These are phyloP conservation scores for Polytrichum commune DNA, from an alignment of 225 moss, liverwort and hornwort genomes.

Conservation along the genomic window DNA sequence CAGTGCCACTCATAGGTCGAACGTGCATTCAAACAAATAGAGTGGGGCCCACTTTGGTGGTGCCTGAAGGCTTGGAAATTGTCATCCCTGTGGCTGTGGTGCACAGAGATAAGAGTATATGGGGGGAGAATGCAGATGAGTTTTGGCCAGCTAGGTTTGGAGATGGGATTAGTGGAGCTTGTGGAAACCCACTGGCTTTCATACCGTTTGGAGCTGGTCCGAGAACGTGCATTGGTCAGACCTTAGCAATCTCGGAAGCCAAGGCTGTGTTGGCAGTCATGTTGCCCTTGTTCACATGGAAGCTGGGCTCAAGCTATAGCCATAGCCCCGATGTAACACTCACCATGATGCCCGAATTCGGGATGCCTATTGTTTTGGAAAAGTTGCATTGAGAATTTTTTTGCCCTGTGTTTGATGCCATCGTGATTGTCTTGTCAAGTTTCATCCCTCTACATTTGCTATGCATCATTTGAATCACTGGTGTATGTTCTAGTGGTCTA, in stretches of 20 bases:
- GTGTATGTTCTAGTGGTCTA: too few species aligned
- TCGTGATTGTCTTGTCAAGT: too few species aligned
- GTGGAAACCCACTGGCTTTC: conserved; percentile 70
- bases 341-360: conserved; percentile 78
- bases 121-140: conserved; percentile 79
- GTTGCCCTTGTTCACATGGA: conserved; percentile 63
- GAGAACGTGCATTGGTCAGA: conserved; percentile 85
- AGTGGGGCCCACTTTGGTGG: conserved; percentile 42
- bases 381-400: conserved; percentile 22
- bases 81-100: conserved; percentile 71
- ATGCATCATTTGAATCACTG: too few species aligned
- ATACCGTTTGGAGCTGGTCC: conserved; percentile 89
- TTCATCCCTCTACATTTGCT: too few species aligned
- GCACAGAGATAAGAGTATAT: conserved; percentile 56
- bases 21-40: conserved; percentile 48
- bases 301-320: conserved; percentile 44
- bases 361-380: conserved; percentile 69
- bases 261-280: conserved; percentile 74
- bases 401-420: too few species aligned
- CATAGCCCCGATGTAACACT: conserved; percentile 79
- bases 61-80: conserved; percentile 76
- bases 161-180: conserved; percentile 79
- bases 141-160: conserved; percentile 84
- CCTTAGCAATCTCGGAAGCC: conserved; percentile 71
- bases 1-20: conserved; percentile 78